These are phyloP conservation scores for Paraleonurus japonicus DNA, from an alignment of 257 asterid species.

Conservation along the genomic window DNA sequence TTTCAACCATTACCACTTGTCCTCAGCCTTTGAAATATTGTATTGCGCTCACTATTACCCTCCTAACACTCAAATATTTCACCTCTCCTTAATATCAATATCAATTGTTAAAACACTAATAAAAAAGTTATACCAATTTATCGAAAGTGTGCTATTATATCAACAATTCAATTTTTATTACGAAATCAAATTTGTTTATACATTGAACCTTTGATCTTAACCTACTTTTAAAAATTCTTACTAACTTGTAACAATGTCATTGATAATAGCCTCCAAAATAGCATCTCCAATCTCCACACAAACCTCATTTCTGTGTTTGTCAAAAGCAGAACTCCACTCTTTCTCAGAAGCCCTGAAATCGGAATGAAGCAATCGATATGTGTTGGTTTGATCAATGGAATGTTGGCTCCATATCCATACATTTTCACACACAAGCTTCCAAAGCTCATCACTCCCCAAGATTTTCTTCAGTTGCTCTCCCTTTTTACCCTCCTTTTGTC, in stretches of 20 bases:
- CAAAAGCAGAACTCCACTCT: slow-evolving; percentile 38
- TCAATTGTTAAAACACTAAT: too few relatives aligned
- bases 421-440: slow-evolving; percentile 60
- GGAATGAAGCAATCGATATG: slow-evolving; percentile 27
- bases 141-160: too few relatives aligned
- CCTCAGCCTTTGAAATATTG: too few relatives aligned
- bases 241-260: slow-evolving; percentile 37
- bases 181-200: not conserved
- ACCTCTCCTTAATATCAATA: too few relatives aligned
- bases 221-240: not conserved
- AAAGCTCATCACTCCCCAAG: slow-evolving; percentile 59
- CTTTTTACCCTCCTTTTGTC: slow-evolving; percentile 27
- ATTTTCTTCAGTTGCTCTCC: slow-evolving; percentile 39
- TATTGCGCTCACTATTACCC: too few relatives aligned
- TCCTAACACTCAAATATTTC: too few relatives aligned
- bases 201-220: not conserved
- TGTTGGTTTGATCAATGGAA: slow-evolving; percentile 46
- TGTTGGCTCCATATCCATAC: slow-evolving; percentile 71
- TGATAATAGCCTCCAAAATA: slow-evolving; percentile 49
- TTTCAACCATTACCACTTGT: too few relatives aligned
- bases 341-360: slow-evolving; percentile 41
- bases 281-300: slow-evolving; percentile 48
- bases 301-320: slow-evolving; percentile 30
- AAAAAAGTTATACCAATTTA: too few relatives aligned
- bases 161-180: too few relatives aligned